Evolutionary conservation across 805 yeast species (phyloP), one percentile per base, ranked within the genome.

Genomic region (Kluyveromyces lactis): DNA sequence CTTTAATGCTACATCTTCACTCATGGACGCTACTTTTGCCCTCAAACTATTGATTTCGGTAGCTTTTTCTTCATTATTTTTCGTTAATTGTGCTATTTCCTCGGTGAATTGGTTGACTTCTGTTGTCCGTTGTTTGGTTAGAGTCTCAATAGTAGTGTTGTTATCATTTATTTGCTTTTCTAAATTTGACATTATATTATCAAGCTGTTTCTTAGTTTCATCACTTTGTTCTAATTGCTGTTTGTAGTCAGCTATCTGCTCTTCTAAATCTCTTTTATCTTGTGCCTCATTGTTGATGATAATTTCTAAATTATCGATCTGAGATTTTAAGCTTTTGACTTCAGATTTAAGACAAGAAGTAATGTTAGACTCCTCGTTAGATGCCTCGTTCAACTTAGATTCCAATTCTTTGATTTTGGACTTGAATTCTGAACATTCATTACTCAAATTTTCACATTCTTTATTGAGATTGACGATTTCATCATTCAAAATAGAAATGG

Each of bases 401-500:
- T 67, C 66, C 32, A 66, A 44, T 24, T 57, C 57, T 19, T 62
- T 64, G 31, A 68, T 58, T 44, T 69, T 71, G 40, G 66, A 56
- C 28, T 63, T 58, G 42, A 68, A 63, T 43, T 64, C 62, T 3
- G 73, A 76, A 50, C 81, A 75, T 48, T 79, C 83, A 21, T 55
- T 57, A 45, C 76, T 77, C 44, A 79, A 51, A 23, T 67, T 46
- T 41, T 64, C 65, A 38, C 69, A 60, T 42, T 81, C 86, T 23
- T 61, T 62, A 44, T 77, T 79, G 42, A 79, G 51, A 35, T 69
- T 53, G 19, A 63, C 57, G 39, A 68, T 57, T 45, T 73, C 77
- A 26, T 58, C 56, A 47, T 64, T 69, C 29, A 72, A 48, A 3
- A 64, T 47, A 2, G 51, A 50, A 1, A 68, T 46, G 0, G 68